Base-by-base conservation (phyloP, 345 rosid genomes). In the Brassica rapa region DNA sequence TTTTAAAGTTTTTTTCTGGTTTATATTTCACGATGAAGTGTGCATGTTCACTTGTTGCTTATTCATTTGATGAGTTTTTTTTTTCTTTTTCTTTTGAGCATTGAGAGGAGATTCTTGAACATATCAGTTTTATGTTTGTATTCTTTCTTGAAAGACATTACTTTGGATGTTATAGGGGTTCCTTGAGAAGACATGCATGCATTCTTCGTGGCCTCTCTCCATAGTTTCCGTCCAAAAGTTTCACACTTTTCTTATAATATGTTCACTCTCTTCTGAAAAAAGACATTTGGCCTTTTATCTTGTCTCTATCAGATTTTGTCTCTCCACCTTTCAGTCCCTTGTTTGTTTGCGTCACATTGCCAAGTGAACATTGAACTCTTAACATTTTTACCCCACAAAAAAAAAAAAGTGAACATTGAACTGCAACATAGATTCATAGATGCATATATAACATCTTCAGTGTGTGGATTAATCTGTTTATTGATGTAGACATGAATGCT, bases 41-140 rank as follows among this genome's bases (percentile, higher is more conserved):
- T 82, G 74, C 80, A 61, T 78, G 69, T 71, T 69, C 83, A 74
- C 77, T 77, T 85, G 85, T 83, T 73, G 70, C 64, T 62, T 80
- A 23, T 30, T 69, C 63, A 30, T 65, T 33, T 16, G 30, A 25
- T 61, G 62, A 32, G 35, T 19, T 55, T 2, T 55, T n/a, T 77
- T 79, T n/a, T n/a, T n/a, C n/a, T n/a, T n/a, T n/a, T n/a, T n/a
- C n/a, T n/a, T n/a, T n/a, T n/a, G n/a, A n/a, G 61, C 53, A 51
- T 83, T 66, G 56, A 59, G 23, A 41, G 3, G 66, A 73, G 64
- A 27, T 80, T 78, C n/a, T n/a, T n/a, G n/a, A n/a, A n/a, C n/a
- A n/a, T n/a, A n/a, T n/a, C n/a, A n/a, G n/a, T n/a, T n/a, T 64
- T 41, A 14, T 35, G 62, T 80, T 23, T 63, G 76, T 75, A 64